These are phyloP conservation scores for Populus davidiana DNA, from an alignment of 345 rosid genomes.

Conservation along the genomic window DNA sequence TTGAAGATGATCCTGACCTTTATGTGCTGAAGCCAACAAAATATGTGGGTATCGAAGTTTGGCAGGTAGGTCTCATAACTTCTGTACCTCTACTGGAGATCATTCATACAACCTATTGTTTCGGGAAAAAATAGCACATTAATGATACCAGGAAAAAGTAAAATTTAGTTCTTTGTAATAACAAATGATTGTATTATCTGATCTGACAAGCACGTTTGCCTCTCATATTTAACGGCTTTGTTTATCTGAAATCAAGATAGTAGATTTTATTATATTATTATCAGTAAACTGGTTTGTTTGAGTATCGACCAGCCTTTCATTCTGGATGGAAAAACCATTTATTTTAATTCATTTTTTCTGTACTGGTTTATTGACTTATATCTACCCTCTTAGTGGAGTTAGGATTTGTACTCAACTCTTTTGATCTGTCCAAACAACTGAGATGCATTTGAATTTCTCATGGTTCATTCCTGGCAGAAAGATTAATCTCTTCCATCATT, in stretches of 20 bases:
- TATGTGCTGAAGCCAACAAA: slow-evolving; percentile 81
- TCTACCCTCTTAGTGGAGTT: neutral
- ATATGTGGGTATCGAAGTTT: slow-evolving; percentile 90
- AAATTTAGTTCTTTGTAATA: neutral
- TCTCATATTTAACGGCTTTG: neutral
- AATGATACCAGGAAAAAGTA: neutral
- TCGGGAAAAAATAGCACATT: neutral
- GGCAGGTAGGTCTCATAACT: slow-evolving; percentile 59
- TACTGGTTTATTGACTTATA: neutral
- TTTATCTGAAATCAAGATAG: neutral
- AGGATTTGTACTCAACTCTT: neutral
- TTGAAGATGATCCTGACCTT: slow-evolving; percentile 97
- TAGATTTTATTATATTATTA: neutral
- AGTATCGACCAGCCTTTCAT: neutral
- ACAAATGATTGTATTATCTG: neutral
- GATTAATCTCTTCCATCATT: neutral
- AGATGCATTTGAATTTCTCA: neutral
- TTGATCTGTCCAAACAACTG: neutral
- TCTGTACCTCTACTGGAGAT: neutral
- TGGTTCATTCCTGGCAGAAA: too few species aligned
- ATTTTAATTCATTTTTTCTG: neutral
- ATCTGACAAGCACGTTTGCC: neutral
- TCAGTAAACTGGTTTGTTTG: neutral
- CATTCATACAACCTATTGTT: neutral
- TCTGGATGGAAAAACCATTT: neutral